Evolutionary conservation across 1,284 basidiomycete genomes (phyloP).

Genomic region (Boletus mariae): DNA sequence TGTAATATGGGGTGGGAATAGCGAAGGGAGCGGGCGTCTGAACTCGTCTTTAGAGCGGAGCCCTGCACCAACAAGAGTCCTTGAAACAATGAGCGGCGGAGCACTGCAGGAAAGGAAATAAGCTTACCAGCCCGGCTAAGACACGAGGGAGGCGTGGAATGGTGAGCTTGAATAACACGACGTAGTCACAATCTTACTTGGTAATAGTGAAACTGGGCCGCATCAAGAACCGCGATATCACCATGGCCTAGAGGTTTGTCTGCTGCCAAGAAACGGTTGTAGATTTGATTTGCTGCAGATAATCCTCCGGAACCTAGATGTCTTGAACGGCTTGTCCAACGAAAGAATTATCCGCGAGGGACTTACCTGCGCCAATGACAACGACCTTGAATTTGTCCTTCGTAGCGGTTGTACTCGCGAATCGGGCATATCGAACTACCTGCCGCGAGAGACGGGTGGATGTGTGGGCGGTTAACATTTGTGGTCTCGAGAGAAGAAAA

Average conservation of each 20-base stretch:
- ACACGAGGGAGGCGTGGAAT: not conserved
- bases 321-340: not conserved
- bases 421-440: conserved; percentile 21
- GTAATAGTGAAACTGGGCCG: conserved; percentile 73
- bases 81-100: conserved; percentile 31
- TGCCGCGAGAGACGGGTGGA: conserved; percentile 4
- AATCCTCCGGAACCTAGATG: conserved; percentile 57
- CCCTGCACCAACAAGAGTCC: conserved; percentile 92
- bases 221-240: conserved; percentile 84
- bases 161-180: conserved; percentile 7
- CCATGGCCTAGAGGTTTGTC: conserved; percentile 65
- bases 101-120: not conserved
- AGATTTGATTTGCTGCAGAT: conserved; percentile 79
- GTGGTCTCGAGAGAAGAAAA: not conserved
- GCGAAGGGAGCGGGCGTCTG: conserved; percentile 60
- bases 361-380: conserved; percentile 63
- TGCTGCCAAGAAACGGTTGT: conserved; percentile 68
- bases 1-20: conserved; percentile 73
- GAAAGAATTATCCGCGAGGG: not conserved
- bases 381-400: conserved; percentile 58
- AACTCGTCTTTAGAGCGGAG: conserved; percentile 69
- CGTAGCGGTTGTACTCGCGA: conserved; percentile 37
- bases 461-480: conserved; percentile 15
- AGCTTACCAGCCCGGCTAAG: conserved; percentile 75
- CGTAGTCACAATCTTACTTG: not conserved